Conservation (phyloP, 257 asterid species). For the Solanum peruvianum region DNA sequence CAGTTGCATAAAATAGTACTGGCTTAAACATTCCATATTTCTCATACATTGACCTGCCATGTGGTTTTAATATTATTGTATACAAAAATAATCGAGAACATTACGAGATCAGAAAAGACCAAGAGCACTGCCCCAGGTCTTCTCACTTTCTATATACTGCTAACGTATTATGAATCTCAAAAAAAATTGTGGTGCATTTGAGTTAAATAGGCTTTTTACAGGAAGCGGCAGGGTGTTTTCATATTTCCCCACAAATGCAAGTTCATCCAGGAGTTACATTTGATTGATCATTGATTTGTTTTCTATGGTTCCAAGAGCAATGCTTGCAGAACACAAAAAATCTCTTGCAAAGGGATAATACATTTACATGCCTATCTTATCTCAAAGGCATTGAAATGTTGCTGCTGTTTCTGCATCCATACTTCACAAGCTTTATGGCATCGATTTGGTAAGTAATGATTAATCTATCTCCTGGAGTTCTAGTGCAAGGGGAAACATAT, state of each 20-base stretch:
- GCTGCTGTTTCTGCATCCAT: slow-evolving; percentile 81
- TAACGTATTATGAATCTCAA: background rate
- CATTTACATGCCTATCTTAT: slow-evolving; percentile 62
- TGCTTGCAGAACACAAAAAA: slow-evolving; percentile 73
- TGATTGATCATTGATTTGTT: background rate
- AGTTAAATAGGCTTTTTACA: background rate
- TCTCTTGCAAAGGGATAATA: slow-evolving; percentile 44
- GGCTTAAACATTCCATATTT: background rate
- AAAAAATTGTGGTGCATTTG: background rate
- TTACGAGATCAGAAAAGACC: background rate
- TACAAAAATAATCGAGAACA: background rate
- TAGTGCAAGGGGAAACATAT: background rate
- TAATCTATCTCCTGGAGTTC: background rate
- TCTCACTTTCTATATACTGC: background rate
- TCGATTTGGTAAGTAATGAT: slow-evolving; percentile 50
- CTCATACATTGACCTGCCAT: background rate
- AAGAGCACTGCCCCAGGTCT: background rate
- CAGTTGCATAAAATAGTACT: background rate
- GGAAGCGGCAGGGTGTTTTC: background rate
- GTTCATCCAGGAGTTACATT: background rate
- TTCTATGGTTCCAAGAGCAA: slow-evolving; percentile 29
- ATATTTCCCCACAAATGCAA: background rate
- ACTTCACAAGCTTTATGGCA: slow-evolving; percentile 77
- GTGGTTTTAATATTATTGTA: background rate
- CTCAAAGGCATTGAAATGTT: slow-evolving; percentile 61